These are phyloP conservation scores for Gossypium rotundifolium DNA, from an alignment of 345 rosid genomes.

Conservation along the genomic window DNA sequence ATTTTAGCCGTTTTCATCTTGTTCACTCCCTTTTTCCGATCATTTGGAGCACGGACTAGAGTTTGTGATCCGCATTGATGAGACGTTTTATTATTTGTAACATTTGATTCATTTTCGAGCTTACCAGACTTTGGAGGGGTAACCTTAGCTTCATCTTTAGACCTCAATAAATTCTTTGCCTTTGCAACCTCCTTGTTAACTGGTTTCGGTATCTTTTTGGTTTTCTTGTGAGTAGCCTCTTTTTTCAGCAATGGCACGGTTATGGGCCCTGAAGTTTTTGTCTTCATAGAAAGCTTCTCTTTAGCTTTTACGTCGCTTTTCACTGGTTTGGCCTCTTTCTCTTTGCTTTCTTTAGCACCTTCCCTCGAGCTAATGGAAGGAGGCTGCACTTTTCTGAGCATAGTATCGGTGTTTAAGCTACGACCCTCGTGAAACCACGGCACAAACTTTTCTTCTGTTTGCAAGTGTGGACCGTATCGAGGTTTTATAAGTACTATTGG, in stretches of 20 bases:
- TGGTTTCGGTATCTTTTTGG: slow-evolving; percentile 24
- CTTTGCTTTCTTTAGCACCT: slow-evolving; percentile 21
- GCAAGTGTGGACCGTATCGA: slow-evolving; percentile 17
- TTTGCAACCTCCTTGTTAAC: slow-evolving; percentile 27
- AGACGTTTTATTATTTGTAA: slow-evolving; percentile 17
- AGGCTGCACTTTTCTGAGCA: slow-evolving; percentile 26
- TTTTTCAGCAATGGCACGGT: slow-evolving; percentile 23
- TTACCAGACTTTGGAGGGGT: slow-evolving; percentile 25
- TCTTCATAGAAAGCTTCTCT: slow-evolving; percentile 26
- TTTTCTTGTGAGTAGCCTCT: slow-evolving; percentile 21
- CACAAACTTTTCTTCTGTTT: slow-evolving; percentile 21
- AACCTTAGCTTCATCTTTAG: slow-evolving; percentile 37
- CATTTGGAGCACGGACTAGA: slow-evolving; percentile 12
- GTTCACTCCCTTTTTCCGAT: slow-evolving; percentile 16
- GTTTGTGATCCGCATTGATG: slow-evolving; percentile 16
- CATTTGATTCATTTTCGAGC: slow-evolving; percentile 25
- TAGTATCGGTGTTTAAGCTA: slow-evolving; percentile 10
- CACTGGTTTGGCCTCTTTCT: slow-evolving; percentile 21
- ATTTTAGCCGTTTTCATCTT: slow-evolving; percentile 12
- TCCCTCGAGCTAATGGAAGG: slow-evolving; percentile 29
- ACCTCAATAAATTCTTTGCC: slow-evolving; percentile 30
- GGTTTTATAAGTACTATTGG: slow-evolving; percentile 71
- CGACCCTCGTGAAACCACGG: slow-evolving; percentile 20
- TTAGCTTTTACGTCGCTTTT: slow-evolving; percentile 32
- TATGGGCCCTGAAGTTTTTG: slow-evolving; percentile 20